Percentiles rank a stretch among this genome's conserved stretches.
Evolutionary conservation across 257 asterid species (phyloP).

Genomic region (Haberlea rhodopensis): DNA sequence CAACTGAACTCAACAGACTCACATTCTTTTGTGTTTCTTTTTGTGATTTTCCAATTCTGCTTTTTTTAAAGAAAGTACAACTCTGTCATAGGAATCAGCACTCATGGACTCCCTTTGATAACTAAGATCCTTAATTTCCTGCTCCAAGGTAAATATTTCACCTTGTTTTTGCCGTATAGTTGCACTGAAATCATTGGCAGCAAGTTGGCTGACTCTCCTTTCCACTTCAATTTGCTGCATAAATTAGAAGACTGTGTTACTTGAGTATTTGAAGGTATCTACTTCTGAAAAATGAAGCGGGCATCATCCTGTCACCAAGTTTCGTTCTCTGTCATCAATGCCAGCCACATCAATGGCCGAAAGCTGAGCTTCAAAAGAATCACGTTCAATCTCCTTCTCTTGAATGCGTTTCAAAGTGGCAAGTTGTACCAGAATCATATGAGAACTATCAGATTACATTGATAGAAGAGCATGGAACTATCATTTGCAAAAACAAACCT

Average conservation of each 20-base stretch:
- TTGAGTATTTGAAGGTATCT: conserved; percentile 21
- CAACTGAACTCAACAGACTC: conserved; percentile 33
- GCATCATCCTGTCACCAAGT: conserved; percentile 46
- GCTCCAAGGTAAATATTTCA: conserved; percentile 55
- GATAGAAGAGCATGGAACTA: conserved; percentile 16
- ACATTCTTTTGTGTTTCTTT: conserved; percentile 70
- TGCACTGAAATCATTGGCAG: conserved; percentile 52
- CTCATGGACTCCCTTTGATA: conserved; percentile 66
- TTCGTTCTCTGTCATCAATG: conserved; percentile 78
- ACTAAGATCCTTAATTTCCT: conserved; percentile 50
- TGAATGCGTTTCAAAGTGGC: conserved; percentile 50
- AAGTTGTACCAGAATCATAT: conserved; percentile 42
- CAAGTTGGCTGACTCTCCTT: conserved; percentile 57
- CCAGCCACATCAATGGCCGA: conserved; percentile 51
- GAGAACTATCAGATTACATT: conserved; percentile 9
- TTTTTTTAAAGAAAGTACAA: conserved; percentile 64
- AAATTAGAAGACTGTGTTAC: conserved; percentile 22
- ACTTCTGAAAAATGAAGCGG: conserved; percentile 23
- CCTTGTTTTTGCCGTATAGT: conserved; percentile 48
- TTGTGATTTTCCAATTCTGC: conserved; percentile 69
- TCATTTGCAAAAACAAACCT: conserved; percentile 45
- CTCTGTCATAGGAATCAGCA: conserved; percentile 81
- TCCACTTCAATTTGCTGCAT: conserved; percentile 70
- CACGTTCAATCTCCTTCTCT: conserved; percentile 64
- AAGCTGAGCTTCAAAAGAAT: conserved; percentile 57